Evolutionary conservation across 257 asterid species (phyloP), one percentile per base, ranked within the genome.

Genomic region (Haberlea rhodopensis): DNA sequence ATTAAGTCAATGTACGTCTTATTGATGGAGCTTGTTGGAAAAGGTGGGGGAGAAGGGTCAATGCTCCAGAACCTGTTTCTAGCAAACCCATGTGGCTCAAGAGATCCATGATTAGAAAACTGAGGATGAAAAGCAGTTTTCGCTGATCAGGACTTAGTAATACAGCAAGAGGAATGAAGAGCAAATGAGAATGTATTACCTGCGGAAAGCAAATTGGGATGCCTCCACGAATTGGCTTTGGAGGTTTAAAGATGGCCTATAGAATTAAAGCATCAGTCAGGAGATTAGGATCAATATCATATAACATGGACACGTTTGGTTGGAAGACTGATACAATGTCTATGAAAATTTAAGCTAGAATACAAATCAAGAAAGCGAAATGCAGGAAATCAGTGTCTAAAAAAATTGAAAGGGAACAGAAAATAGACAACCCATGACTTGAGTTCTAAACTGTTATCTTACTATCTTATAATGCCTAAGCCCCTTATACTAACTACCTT

Each of bases 171-270:
- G 65, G 68, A 63, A 70, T 67, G 40, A 29, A 16, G 45, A 9
- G 45, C 9, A 1, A 34, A 66, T 52, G 34, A 60, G 78, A 67
- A 34, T 56, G 60, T 73, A 75, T 75, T 77, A 87, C 98, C 83
- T 89, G 98, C 0, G 99, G 99, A 70, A 89, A 92, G 81, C 95
- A 85, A 71, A 92, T 69, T 75, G 99, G 99, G 76, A 92, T 87
- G 76, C 99, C 99, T 53, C 99, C 99, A 71, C 97, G 97, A 79
- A 89, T 92, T 45, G 97, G 81, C 80, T 85, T 87, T 45, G 96
- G 96, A 64, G 96, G 96, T 76, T 84, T 84, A 73, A 84, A 85
- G 75, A 73, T 71, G 56, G 94, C 83, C 96, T 88, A 79, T 27
- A 66, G 52, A 73, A 72, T 40, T 26, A 40, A 65, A 46, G 31